Conservation (phyloP, 805 yeast species). For the Metschnikowia bowlesiae region DNA sequence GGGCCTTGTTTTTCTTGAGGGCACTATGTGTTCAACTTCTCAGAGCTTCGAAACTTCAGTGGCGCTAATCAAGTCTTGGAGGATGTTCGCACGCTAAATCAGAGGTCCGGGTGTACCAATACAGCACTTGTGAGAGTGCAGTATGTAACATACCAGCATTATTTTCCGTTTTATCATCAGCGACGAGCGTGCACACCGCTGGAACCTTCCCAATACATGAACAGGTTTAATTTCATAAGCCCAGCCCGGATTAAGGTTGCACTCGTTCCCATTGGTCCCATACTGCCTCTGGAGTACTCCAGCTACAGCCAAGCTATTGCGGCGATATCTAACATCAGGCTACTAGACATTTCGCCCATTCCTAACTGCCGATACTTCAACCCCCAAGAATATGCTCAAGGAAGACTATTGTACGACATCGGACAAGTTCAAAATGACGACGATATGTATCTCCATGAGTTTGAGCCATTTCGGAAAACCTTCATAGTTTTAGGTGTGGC, state of each 20-base stretch:
- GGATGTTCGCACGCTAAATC: constrained; percentile 1
- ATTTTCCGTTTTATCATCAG: neutral
- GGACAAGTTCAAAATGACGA: constrained; percentile 43
- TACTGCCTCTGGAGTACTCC: constrained; percentile 40
- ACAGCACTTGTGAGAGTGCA: neutral
- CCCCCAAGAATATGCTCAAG: constrained; percentile 82
- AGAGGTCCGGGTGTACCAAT: constrained; percentile 3
- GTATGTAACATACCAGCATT: neutral
- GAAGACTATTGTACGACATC: constrained; percentile 62
- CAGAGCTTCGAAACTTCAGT: neutral
- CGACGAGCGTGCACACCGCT: constrained; percentile 1
- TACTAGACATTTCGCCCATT: constrained; percentile 72
- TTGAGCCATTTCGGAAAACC: constrained; percentile 84
- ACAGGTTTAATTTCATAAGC: constrained; percentile 45
- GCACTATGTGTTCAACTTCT: neutral
- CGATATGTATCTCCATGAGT: constrained; percentile 73
- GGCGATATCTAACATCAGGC: constrained; percentile 56
- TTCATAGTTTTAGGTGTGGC: constrained; percentile 53
- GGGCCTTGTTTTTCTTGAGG: neutral
- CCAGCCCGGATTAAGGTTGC: constrained; percentile 66
- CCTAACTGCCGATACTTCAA: constrained; percentile 50
- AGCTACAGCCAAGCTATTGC: constrained; percentile 42
- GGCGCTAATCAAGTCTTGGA: neutral
- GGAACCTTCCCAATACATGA: constrained; percentile 8
- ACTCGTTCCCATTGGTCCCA: constrained; percentile 60